Conservation (phyloP, 2,329 filamentous ascomycete genomes). For the Aureobasidium sp. region DNA sequence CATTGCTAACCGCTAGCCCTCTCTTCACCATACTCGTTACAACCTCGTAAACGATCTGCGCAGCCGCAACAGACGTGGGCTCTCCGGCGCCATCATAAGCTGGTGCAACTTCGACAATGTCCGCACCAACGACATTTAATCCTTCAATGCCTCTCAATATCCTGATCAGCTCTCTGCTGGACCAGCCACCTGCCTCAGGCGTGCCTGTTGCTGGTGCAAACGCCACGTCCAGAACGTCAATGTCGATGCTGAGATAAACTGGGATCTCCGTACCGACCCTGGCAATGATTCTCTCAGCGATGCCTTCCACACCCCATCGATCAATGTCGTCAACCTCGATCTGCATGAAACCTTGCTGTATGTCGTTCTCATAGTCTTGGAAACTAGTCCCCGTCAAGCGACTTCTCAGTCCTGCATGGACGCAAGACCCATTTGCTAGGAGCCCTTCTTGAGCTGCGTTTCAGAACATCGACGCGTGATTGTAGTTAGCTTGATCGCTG, state of each 20-base stretch:
- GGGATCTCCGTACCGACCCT: constrained; percentile 51
- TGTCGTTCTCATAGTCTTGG: constrained; percentile 66
- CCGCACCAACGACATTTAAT: constrained; percentile 78
- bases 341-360: constrained; percentile 66
- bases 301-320: constrained; percentile 62
- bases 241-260: constrained; percentile 76
- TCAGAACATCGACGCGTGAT: constrained; percentile 88
- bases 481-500: constrained; percentile 66
- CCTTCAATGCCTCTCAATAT: constrained; percentile 75
- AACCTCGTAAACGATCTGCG: constrained; percentile 81
- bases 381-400: constrained; percentile 51
- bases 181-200: constrained; percentile 86
- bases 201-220: constrained; percentile 66
- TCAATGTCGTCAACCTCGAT: constrained; percentile 80
- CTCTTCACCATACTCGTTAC: constrained; percentile 62
- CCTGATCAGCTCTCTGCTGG: constrained; percentile 74
- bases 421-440: constrained; percentile 62
- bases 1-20: not conserved
- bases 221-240: constrained; percentile 70
- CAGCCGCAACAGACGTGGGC: constrained; percentile 74
- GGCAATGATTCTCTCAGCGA: constrained; percentile 62
- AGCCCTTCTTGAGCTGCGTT: constrained; percentile 73
- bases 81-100: constrained; percentile 75
- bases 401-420: constrained; percentile 80
- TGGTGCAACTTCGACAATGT: constrained; percentile 82